These are phyloP conservation scores for Erucastrum elatum DNA, from an alignment of 345 rosid species.

Conservation along the genomic window DNA sequence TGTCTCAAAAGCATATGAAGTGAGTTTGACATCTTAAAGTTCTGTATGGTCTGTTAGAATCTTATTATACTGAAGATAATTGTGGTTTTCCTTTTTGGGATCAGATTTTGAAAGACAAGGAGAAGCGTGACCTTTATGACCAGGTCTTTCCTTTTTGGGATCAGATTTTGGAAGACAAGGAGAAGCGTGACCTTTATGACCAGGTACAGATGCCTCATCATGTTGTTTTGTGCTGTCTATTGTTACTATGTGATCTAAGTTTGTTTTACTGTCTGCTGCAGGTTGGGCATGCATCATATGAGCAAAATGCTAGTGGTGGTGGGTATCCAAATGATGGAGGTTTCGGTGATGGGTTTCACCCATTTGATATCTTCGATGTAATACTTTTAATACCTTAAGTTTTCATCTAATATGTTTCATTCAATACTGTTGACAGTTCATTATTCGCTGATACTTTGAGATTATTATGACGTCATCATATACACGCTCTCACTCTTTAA, in stretches of 20 bases:
- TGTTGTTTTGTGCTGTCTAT: background rate
- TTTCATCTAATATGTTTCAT: background rate
- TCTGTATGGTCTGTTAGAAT: constrained; percentile 3
- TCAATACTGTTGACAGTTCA: too few relatives aligned
- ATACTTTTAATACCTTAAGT: constrained; percentile 21
- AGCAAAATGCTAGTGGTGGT: constrained; percentile 60
- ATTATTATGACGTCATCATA: too few relatives aligned
- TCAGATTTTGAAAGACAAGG: constrained; percentile 91
- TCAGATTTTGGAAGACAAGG: too few relatives aligned
- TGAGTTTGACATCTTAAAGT: constrained; percentile 31
- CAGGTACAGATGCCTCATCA: too few relatives aligned
- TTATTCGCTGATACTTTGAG: too few relatives aligned
- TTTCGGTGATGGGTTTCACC: constrained; percentile 64
- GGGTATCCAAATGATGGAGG: constrained; percentile 58
- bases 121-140: constrained; percentile 84
- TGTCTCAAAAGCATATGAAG: constrained; percentile 95
- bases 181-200: too few relatives aligned
- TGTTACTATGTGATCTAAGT: constrained; percentile 14
- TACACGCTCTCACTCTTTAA: background rate
- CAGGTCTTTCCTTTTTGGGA: constrained; percentile 44
- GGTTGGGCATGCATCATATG: constrained; percentile 97
- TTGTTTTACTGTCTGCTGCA: constrained; percentile 37
- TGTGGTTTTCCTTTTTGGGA: constrained; percentile 12
- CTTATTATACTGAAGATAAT: background rate
- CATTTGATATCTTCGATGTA: constrained; percentile 70